phyloP scores from a whole-genome alignment of 768 basidiomycete genomes.

The Astraeus odoratus region DNA sequence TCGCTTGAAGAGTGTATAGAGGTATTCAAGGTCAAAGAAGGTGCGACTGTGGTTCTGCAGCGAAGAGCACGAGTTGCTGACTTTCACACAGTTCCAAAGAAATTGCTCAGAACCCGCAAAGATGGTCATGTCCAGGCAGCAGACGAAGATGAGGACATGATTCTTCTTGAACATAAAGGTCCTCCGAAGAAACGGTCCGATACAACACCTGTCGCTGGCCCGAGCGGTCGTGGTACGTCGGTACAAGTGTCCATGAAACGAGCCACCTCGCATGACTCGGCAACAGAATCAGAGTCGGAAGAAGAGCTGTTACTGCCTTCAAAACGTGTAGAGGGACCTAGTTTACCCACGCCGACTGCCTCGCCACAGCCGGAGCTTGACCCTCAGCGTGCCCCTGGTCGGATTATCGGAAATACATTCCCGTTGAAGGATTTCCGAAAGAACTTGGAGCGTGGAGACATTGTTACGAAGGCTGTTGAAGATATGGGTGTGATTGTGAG shows the following conservation, averaged over 20 bases:
- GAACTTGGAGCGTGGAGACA: conserved; percentile 65
- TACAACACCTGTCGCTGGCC: conserved; percentile 5
- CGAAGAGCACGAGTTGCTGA: background rate
- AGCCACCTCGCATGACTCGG: conserved; percentile 35
- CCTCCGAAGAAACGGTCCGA: conserved; percentile 14
- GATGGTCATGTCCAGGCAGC: conserved; percentile 55
- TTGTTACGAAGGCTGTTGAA: conserved; percentile 80
- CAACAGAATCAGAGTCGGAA: conserved; percentile 38
- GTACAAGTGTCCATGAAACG: conserved; percentile 14
- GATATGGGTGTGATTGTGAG: conserved; percentile 67
- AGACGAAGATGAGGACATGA: conserved; percentile 54
- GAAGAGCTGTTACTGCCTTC: conserved; percentile 20
- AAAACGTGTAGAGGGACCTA: conserved; percentile 12
- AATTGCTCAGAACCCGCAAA: conserved; percentile 46
- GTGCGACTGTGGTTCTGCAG: conserved; percentile 28
- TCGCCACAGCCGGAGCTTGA: conserved; percentile 41
- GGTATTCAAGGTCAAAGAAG: conserved; percentile 73
- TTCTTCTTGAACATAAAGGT: conserved; percentile 43
- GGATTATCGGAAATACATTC: conserved; percentile 67
- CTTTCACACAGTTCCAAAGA: conserved; percentile 52
- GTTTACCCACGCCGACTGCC: conserved; percentile 48
- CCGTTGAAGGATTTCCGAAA: conserved; percentile 74
- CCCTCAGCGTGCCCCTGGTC: conserved; percentile 52
- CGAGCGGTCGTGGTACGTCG: background rate
- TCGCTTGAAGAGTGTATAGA: conserved; percentile 56